phyloP scores from a whole-genome alignment of 768 basidiomycete species.

The Suillus decipiens region DNA sequence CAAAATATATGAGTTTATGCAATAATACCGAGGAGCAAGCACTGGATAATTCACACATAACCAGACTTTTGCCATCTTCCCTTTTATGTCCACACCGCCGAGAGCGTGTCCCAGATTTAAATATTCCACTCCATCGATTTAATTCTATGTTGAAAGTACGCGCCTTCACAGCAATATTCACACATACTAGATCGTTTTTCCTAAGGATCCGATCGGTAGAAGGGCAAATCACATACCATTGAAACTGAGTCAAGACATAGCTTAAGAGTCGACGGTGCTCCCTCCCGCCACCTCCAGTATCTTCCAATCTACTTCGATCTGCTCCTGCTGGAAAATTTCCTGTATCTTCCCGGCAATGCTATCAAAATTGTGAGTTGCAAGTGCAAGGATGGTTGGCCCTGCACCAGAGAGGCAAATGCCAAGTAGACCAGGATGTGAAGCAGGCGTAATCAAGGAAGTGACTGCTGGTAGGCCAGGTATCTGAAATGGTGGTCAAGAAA shows the following conservation, averaged over 20 bases:
- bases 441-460: constrained; percentile 83
- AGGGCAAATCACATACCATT: not conserved
- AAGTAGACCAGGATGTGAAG: constrained; percentile 89
- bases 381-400: constrained; percentile 94
- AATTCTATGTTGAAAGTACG: not conserved
- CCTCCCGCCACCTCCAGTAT: constrained; percentile 68
- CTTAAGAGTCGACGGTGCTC: constrained; percentile 27
- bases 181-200: not conserved
- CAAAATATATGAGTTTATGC: not conserved
- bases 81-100: not conserved
- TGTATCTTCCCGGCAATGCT: constrained; percentile 82
- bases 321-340: constrained; percentile 66
- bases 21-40: not conserved
- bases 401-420: constrained; percentile 98
- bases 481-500: constrained; percentile 40
- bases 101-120: not conserved
- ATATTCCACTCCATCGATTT: not conserved
- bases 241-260: constrained; percentile 2
- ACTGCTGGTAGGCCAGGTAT: constrained; percentile 96
- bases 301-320: constrained; percentile 89
- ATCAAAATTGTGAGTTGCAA: constrained; percentile 85
- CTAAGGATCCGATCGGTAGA: not conserved
- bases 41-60: not conserved
- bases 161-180: not conserved
- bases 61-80: not conserved